These are phyloP conservation scores for Trypanosoma lewisi DNA, from an alignment of 208 protist genomes.

Conservation along the genomic window DNA sequence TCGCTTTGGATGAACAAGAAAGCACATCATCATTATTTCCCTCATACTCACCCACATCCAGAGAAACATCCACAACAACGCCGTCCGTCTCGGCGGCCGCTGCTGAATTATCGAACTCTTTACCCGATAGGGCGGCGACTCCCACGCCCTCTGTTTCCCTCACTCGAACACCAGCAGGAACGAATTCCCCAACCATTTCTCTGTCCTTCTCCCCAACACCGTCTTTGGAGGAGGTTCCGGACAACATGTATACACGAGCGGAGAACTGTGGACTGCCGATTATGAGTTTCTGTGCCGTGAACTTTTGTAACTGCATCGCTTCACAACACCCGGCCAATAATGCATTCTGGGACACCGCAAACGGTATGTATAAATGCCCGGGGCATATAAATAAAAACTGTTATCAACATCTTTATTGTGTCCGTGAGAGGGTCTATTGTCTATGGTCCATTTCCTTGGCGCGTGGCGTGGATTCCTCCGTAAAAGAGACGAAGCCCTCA, in stretches of 20 bases:
- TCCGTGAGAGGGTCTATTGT: slow-evolving; percentile 10
- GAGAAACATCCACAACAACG: background rate
- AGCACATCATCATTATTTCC: background rate
- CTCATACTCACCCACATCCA: background rate
- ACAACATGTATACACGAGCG: slow-evolving; percentile 23
- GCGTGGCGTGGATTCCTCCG: no score
- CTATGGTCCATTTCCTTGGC: slow-evolving; percentile 10
- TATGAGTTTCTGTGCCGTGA: slow-evolving; percentile 5
- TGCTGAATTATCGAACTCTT: background rate
- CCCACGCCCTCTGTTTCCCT: background rate
- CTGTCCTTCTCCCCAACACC: slow-evolving; percentile 1
- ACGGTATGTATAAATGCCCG: slow-evolving; percentile 3
- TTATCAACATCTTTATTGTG: slow-evolving; percentile 23
- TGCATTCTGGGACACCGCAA: background rate
- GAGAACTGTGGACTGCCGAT: slow-evolving; percentile 14
- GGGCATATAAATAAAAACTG: slow-evolving; percentile 6
- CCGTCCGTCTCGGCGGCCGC: background rate
- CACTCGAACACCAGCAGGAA: slow-evolving; percentile 1
- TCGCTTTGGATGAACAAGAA: background rate
- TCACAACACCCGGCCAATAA: background rate
- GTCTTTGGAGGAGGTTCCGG: slow-evolving; percentile 6
- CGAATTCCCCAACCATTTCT: background rate
- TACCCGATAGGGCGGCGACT: background rate
- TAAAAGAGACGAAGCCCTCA: no score
- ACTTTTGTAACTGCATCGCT: slow-evolving; percentile 21